Evolutionary conservation across 805 yeast species (phyloP).

Genomic region (Kurtzmaniella cleridarum): DNA sequence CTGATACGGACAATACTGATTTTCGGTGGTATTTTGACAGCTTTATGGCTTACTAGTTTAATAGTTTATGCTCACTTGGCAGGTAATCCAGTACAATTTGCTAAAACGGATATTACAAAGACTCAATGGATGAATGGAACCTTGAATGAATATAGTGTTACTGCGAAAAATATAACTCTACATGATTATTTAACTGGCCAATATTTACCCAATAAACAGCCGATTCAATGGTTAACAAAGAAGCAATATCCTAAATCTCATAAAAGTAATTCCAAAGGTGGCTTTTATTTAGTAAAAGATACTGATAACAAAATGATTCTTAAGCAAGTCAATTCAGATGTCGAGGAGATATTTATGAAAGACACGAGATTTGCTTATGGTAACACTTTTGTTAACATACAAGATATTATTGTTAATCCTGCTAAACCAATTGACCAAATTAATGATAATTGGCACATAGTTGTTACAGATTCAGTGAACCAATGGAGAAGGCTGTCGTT

Average conservation of each 20-base stretch:
- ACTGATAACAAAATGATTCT: constrained; percentile 13
- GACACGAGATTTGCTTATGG: constrained; percentile 33
- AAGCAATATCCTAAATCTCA: constrained; percentile 24
- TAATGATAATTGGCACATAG: constrained; percentile 40
- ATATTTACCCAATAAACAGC: constrained; percentile 11
- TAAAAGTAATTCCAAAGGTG: background rate
- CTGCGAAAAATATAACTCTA: constrained; percentile 24
- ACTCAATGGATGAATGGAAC: constrained; percentile 18
- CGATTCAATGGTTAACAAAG: constrained; percentile 23
- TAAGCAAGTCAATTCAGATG: constrained; percentile 22
- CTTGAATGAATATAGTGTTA: constrained; percentile 23
- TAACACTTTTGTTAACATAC: constrained; percentile 29
- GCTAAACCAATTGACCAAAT: constrained; percentile 39
- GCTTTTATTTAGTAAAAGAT: constrained; percentile 2
- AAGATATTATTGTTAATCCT: constrained; percentile 33
- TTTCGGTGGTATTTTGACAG: constrained; percentile 9
- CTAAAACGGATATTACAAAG: background rate
- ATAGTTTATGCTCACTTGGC: too few species aligned
- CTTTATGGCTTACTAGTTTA: too few species aligned
- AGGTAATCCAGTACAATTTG: constrained; percentile 3
- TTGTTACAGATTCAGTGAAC: constrained; percentile 43
- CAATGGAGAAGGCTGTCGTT: constrained; percentile 41
- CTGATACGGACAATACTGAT: constrained; percentile 2
- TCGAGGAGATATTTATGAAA: constrained; percentile 22
- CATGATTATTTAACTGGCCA: constrained; percentile 17